Evolutionary conservation across 1,284 basidiomycete species (phyloP).

Genomic region (Moesziomyces sp.): DNA sequence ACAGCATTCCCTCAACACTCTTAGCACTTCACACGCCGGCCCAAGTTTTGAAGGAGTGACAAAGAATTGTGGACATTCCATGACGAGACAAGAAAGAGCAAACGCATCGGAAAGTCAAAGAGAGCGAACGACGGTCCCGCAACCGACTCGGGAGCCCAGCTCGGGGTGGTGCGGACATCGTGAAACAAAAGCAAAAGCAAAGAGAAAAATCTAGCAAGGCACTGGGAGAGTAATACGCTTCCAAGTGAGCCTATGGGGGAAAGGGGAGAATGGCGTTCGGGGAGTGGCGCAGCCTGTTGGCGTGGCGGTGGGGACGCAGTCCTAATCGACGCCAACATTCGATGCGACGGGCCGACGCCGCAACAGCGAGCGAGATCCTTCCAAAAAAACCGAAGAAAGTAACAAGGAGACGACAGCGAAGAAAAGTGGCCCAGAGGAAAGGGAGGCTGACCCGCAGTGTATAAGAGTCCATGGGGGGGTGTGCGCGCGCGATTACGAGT

Average conservation of each 20-base stretch:
- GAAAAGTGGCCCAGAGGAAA: constrained; percentile 6
- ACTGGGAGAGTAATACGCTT: no score
- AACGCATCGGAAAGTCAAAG: constrained; percentile 1
- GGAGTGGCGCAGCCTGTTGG: not conserved
- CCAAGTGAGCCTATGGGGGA: not conserved
- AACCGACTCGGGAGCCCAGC: constrained; percentile 27
- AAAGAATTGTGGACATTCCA: constrained; percentile 7
- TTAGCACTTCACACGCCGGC: not conserved
- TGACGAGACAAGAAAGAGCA: constrained; percentile 4
- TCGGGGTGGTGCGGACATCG: constrained; percentile 29
- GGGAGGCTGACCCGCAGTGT: constrained; percentile 23
- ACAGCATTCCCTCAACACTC: not conserved
- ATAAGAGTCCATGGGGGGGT: constrained; percentile 16
- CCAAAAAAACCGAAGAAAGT: constrained; percentile 2
- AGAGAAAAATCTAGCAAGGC: constrained; percentile 3
- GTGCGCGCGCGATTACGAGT: constrained; percentile 10
- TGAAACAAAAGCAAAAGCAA: constrained; percentile 8
- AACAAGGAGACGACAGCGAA: not conserved
- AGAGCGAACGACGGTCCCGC: constrained; percentile 20
- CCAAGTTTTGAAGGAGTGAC: not conserved
- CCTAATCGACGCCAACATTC: not conserved
- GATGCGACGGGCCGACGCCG: constrained; percentile 1
- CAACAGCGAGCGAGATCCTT: constrained; percentile 11
- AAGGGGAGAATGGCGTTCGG: constrained; percentile 6
- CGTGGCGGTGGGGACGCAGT: not conserved